Evolutionary conservation across 2,329 filamentous ascomycete species (phyloP), one percentile per base, ranked within the genome.

Genomic region (Dactylellina drechsleri): DNA sequence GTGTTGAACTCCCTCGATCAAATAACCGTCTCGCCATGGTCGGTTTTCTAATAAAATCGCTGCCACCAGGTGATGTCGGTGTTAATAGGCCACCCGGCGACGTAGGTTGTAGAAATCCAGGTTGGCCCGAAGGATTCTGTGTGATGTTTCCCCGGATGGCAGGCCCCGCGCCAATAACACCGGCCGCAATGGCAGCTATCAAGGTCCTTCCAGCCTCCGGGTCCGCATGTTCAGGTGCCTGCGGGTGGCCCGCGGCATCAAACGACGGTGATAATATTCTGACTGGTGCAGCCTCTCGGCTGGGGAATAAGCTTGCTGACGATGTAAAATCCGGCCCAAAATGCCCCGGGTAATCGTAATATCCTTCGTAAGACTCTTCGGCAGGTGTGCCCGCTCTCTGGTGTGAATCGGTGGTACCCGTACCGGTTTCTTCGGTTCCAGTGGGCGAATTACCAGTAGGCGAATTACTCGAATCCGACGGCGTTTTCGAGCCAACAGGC

Each of bases 341-440:
- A 26, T 75, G 64, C 2, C 71, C 58, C 8, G 71, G 71, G 36
- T 59, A 68, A 31, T 75, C 71, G 58, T 75, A 75, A 31, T 64
- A 75, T 49, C 71, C 71, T 23, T 68, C 71, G 71, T 75, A 75
- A 23, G 67, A 58, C 23, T 75, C 71, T 36, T 75, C 71, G n/a
- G 53, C 47, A 8, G 71, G 71, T 50, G 71, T 75, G n/a, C 64
- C 71, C 10, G 53, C 50, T 45, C 71, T 47, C 28, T 28, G 53
- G 36, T 52, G 52, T n/a, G 71, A 75, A 18, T 75, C 71, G 10
- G 71, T 68, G 1, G 71, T 75, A 4, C 71, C 71, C 2, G 71
- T 75, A 28, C 71, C 71, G 7, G 71, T 75, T 41, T 62, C 71
- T 47, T 45, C 71, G 40, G 64, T 68, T 20, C 71, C 47, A 16